Evolutionary conservation across 2,329 filamentous ascomycete genomes (phyloP), one percentile per base, ranked within the genome.

Genomic region (Exophiala oligosperma): DNA sequence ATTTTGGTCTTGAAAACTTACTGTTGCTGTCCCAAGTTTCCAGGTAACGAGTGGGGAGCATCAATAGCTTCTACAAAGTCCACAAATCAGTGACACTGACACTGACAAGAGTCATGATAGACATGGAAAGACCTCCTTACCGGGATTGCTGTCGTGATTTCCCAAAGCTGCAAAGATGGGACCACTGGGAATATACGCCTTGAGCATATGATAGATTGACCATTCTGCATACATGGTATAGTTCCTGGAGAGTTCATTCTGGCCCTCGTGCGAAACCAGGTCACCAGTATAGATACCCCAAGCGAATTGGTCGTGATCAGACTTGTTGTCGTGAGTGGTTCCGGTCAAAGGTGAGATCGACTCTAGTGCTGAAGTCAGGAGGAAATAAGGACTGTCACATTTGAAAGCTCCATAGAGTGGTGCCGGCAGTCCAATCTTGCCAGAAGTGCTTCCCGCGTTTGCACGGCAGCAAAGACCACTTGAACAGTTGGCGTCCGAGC

Each of bases 271-370:
- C 3, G 81, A 79, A 1, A 82, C 78, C 14, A 84, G 70, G 64
- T 84, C 82, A 5, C 82, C 82, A 1, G 82, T 84, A 64, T 84
- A 85, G 21, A 84, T 69, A 0, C 79, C 78, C 74, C 80, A 83
- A 0, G 77, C 82, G 8, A 83, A 73, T 14, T 64, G 61, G 38
- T 65, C 56, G 4, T 78, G 75, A 3, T 76, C 66, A 2, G 74
- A 62, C 24, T 69, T 67, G n/a, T 75, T 66, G 5, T 74, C 66
- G 37, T 71, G 69, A 2, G 76, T 78, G 7, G 82, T 84, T 3
- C 82, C 82, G 1, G 82, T 84, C 66, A 85, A 67, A 5, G 82
- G 78, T 1, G 75, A 79, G 40, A 85, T 77, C 1, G 83, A 79
- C 67, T 84, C 77, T 14, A 85, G 68, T 17, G 81, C 82, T 7